A percentile compares a stretch with the other conserved stretches of the same genome.
These are phyloP conservation scores for Hericium erinaceus DNA, from an alignment of 768 basidiomycete species.

Conservation along the genomic window DNA sequence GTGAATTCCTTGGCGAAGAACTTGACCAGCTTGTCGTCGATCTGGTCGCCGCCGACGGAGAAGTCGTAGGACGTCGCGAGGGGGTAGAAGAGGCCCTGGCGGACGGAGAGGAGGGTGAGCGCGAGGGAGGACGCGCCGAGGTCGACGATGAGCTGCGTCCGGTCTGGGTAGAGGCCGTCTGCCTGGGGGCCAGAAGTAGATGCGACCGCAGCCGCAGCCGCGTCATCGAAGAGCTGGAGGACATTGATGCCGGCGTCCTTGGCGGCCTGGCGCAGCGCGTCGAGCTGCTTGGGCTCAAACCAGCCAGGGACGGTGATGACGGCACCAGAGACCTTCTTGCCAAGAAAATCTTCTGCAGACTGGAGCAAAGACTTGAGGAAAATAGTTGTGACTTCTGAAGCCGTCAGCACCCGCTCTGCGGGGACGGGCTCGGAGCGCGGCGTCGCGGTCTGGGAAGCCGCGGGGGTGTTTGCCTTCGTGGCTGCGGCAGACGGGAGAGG, in stretches of 20 bases:
- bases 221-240: slow-evolving; percentile 81
- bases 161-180: slow-evolving; percentile 40
- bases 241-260: slow-evolving; percentile 75
- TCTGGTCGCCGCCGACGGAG: slow-evolving; percentile 53
- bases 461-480: slow-evolving; percentile 49
- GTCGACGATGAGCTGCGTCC: slow-evolving; percentile 75
- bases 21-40: slow-evolving; percentile 78
- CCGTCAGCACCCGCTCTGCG: slow-evolving; percentile 64
- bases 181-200: slow-evolving; percentile 34
- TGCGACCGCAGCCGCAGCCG: slow-evolving; percentile 58
- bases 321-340: slow-evolving; percentile 65
- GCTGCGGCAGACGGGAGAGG: slow-evolving; percentile 39
- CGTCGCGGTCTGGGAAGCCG: slow-evolving; percentile 58
- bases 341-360: slow-evolving; percentile 88
- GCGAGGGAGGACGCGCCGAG: slow-evolving; percentile 68
- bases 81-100: slow-evolving; percentile 62
- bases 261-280: slow-evolving; percentile 66
- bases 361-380: slow-evolving; percentile 80
- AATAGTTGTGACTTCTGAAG: slow-evolving; percentile 73
- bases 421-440: slow-evolving; percentile 66
- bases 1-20: slow-evolving; percentile 95
- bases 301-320: slow-evolving; percentile 77
- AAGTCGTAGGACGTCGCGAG: slow-evolving; percentile 42
- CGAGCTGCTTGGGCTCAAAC: slow-evolving; percentile 61
- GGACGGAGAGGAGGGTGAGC: slow-evolving; percentile 62